phyloP scores from a whole-genome alignment of 2,329 filamentous ascomycete species.

The Scopulariopsis brevicaulis region DNA sequence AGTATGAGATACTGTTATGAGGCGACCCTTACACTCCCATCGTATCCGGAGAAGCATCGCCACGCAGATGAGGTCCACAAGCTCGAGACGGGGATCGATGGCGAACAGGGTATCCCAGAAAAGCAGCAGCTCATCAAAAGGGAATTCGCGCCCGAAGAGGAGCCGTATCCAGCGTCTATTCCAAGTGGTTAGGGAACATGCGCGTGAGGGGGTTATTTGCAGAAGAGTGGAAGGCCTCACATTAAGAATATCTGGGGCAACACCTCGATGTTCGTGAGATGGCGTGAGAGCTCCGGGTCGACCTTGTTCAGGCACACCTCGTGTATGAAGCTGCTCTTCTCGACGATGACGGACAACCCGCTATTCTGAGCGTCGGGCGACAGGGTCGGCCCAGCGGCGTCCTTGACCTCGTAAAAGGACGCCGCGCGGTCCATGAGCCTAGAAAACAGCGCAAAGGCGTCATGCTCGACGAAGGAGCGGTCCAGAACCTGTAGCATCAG shows the following conservation, averaged over 20 bases:
- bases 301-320: conserved; percentile 65
- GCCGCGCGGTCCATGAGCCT: conserved; percentile 81
- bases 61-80: conserved; percentile 86
- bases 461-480: conserved; percentile 69
- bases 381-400: conserved; percentile 7
- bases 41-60: conserved; percentile 87
- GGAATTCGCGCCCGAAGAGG: conserved; percentile 86
- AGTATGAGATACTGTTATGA: neutral
- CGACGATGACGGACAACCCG: conserved; percentile 59
- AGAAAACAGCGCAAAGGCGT: conserved; percentile 77
- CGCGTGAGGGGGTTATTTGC: neutral
- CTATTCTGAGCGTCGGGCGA: conserved; percentile 7
- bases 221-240: conserved; percentile 32
- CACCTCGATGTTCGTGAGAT: conserved; percentile 75
- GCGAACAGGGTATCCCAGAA: conserved; percentile 92
- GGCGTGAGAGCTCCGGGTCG: conserved; percentile 72
- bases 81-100: conserved; percentile 64
- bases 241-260: conserved; percentile 96
- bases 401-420: conserved; percentile 68
- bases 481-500: conserved; percentile 58
- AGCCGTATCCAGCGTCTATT: conserved; percentile 82
- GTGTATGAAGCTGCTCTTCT: conserved; percentile 78
- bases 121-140: conserved; percentile 70
- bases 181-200: neutral
- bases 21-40: conserved; percentile 61